These are phyloP conservation scores for Monilinia laxa DNA, from an alignment of 2,329 filamentous ascomycete genomes.

Conservation along the genomic window DNA sequence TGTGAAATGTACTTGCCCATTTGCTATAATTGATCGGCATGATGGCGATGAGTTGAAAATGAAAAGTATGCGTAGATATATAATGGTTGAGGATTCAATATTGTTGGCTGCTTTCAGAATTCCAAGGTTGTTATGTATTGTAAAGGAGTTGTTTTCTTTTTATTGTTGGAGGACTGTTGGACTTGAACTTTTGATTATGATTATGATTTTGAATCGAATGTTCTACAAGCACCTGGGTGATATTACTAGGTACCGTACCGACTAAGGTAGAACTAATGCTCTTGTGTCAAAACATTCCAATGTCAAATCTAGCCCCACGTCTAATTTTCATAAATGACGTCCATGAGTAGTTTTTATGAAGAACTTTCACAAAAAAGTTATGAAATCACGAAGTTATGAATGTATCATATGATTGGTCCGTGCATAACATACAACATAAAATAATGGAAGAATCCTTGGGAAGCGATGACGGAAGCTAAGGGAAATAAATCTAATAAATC, in stretches of 20 bases:
- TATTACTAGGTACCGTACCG: no score
- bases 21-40: constrained; percentile 66
- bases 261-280: not conserved
- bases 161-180: not conserved
- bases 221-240: constrained; percentile 28
- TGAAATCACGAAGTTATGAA: no score
- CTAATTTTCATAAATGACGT: not conserved
- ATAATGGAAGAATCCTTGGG: not conserved
- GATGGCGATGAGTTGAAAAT: constrained; percentile 15
- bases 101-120: not conserved
- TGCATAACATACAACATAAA: not conserved
- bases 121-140: not conserved
- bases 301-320: constrained; percentile 13
- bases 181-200: no score
- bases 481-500: no score
- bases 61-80: no score
- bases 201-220: constrained; percentile 28
- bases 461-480: constrained; percentile 23
- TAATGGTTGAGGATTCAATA: no score
- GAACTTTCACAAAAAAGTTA: no score
- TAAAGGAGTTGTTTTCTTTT: constrained; percentile 2
- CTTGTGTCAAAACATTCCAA: constrained; percentile 6
- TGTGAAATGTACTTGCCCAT: constrained; percentile 45
- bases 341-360: no score
- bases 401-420: constrained; percentile 1